These are phyloP conservation scores for Stromatinia cepivora DNA, from an alignment of 2,329 filamentous ascomycete genomes.

Conservation along the genomic window DNA sequence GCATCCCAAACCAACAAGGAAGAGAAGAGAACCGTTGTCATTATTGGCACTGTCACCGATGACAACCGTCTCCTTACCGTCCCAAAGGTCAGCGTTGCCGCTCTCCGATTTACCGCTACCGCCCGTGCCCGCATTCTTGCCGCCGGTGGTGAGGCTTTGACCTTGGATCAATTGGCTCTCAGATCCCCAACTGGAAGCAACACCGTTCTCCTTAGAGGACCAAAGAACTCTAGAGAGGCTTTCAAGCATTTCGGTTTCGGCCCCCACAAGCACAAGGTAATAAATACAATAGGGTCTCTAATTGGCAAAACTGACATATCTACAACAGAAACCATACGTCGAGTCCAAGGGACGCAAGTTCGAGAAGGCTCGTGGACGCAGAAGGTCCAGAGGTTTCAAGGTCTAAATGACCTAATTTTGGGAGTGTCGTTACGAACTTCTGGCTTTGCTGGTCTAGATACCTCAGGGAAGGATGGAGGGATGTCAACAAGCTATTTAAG, in stretches of 20 bases:
- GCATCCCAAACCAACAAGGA: conserved; percentile 65
- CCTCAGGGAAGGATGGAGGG: conserved; percentile 23
- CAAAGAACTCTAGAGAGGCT: conserved; percentile 97
- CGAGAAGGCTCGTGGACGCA: conserved; percentile 97
- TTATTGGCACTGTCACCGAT: conserved; percentile 94
- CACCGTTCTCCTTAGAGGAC: conserved; percentile 93
- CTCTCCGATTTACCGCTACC: conserved; percentile 94
- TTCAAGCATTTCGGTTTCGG: conserved; percentile 99
- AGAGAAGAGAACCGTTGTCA: conserved; percentile 83
- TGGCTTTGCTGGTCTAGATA: conserved; percentile 32
- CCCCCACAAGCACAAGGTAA: conserved; percentile 94
- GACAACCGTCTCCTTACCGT: conserved; percentile 91
- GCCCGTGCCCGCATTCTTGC: conserved; percentile 91
- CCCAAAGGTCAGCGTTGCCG: conserved; percentile 91
- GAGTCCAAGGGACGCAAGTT: conserved; percentile 99
- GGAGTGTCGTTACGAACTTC: conserved; percentile 30
- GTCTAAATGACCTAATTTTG: conserved; percentile 64
- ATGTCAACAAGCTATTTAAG: conserved; percentile 18
- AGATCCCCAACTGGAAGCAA: conserved; percentile 94
- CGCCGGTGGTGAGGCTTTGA: conserved; percentile 92
- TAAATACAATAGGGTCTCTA: conserved; percentile 40
- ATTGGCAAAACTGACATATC: conserved; percentile 40
- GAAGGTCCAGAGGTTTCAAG: conserved; percentile 99
- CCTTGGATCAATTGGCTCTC: conserved; percentile 94
- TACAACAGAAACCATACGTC: conserved; percentile 85